Evolutionary conservation across 768 basidiomycete genomes (phyloP).

Genomic region (Serendipita sp.): DNA sequence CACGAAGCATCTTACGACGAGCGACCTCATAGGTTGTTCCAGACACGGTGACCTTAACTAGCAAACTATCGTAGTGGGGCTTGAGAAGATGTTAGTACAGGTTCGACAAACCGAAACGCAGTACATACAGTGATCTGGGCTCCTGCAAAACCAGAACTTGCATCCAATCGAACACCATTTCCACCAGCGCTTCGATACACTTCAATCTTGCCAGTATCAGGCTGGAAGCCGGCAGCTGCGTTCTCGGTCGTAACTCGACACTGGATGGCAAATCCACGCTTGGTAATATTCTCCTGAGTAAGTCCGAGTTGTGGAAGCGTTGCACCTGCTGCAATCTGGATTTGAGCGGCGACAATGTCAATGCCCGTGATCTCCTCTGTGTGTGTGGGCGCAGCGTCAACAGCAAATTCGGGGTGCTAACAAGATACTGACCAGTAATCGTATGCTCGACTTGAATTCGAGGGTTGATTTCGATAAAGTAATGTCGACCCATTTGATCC

Average conservation of each 20-base stretch:
- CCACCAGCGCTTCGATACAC: slow-evolving; percentile 98
- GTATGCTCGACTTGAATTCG: slow-evolving; percentile 99
- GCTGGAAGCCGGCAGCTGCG: slow-evolving; percentile 80
- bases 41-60: slow-evolving; percentile 90
- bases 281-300: slow-evolving; percentile 87
- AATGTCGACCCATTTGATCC: slow-evolving; percentile 88
- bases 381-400: slow-evolving; percentile 7
- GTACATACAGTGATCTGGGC: slow-evolving; percentile 84
- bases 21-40: slow-evolving; percentile 98
- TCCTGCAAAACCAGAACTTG: slow-evolving; percentile 93
- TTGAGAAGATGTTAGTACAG: slow-evolving; percentile 17
- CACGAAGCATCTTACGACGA: slow-evolving; percentile 95
- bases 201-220: slow-evolving; percentile 98
- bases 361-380: slow-evolving; percentile 98
- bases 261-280: slow-evolving; percentile 95
- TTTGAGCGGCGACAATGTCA: slow-evolving; percentile 97
- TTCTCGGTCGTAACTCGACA: slow-evolving; percentile 98
- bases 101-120: not conserved
- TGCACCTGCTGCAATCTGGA: slow-evolving; percentile 98
- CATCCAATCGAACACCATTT: slow-evolving; percentile 93
- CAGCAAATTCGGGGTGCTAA: not conserved
- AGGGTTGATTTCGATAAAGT: slow-evolving; percentile 99
- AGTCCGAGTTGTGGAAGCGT: slow-evolving; percentile 88
- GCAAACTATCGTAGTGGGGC: slow-evolving; percentile 96
- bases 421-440: slow-evolving; percentile 57